Percentiles rank a stretch among this genome's conserved stretches.
Evolutionary conservation across 495 filamentous ascomycete genomes (phyloP).

Genomic region (Clavariopsis aquatica): DNA sequence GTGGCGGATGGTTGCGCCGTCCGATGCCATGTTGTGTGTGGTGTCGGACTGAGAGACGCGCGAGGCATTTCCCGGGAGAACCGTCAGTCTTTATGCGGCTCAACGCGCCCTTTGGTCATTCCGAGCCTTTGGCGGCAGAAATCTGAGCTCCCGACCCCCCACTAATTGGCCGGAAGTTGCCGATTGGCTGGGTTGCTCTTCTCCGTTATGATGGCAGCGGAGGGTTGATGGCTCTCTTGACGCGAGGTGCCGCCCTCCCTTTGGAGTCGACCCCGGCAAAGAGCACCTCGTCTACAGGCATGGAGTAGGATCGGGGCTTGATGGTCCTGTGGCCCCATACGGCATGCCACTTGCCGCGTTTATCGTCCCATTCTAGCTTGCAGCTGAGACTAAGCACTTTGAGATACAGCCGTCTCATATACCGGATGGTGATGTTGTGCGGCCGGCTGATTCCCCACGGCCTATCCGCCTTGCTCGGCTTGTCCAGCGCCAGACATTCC

Average conservation of each 20-base stretch:
- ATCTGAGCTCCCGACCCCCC: not conserved
- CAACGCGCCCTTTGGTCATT: slow-evolving; percentile 6
- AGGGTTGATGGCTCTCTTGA: not conserved
- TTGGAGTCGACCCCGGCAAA: slow-evolving; percentile 31
- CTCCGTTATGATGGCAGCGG: not conserved
- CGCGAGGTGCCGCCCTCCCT: slow-evolving; percentile 4
- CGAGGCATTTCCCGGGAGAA: not conserved
- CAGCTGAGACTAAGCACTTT: slow-evolving; percentile 20
- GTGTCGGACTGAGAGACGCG: not conserved
- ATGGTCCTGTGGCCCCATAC: slow-evolving; percentile 22
- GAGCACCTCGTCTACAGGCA: slow-evolving; percentile 8
- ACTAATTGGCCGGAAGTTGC: slow-evolving; percentile 6
- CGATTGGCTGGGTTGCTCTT: slow-evolving; percentile 14
- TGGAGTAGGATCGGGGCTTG: not conserved
- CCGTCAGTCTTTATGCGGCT: not conserved
- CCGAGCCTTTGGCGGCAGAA: not conserved
- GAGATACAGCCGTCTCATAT: slow-evolving; percentile 34
- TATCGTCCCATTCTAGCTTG: slow-evolving; percentile 29
- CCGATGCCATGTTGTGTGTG: slow-evolving; percentile 24
- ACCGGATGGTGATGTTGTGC: slow-evolving; percentile 20
- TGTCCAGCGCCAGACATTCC: slow-evolving; percentile 7
- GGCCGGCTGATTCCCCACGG: slow-evolving; percentile 18
- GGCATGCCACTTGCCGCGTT: slow-evolving; percentile 24
- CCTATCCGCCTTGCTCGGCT: slow-evolving; percentile 23
- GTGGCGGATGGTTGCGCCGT: slow-evolving; percentile 33